Conservation (phyloP, 345 rosid genomes). For the Lumnitzera littorea region DNA sequence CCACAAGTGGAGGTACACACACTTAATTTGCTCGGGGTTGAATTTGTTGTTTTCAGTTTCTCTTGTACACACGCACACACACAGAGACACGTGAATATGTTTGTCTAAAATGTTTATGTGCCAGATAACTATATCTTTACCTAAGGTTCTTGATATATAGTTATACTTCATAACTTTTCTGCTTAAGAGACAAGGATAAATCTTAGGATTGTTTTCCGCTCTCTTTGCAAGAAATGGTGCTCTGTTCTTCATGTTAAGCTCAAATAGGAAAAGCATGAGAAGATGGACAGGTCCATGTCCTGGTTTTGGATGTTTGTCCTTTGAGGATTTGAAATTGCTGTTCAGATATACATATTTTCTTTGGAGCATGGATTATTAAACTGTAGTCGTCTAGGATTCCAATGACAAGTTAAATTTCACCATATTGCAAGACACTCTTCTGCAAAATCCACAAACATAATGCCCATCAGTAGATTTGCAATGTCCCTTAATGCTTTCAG, state of each 20-base stretch:
- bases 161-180: background rate
- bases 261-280: background rate
- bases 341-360: too few relatives aligned
- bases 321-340: too few relatives aligned
- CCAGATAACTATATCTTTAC: background rate
- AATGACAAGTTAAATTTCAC: too few relatives aligned
- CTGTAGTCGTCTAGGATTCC: too few relatives aligned
- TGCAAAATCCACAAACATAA: background rate
- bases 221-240: background rate
- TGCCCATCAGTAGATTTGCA: background rate
- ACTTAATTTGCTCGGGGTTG: background rate
- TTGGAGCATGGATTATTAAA: too few relatives aligned
- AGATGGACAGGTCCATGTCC: background rate
- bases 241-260: background rate
- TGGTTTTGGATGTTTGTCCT: too few relatives aligned
- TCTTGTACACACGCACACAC: background rate
- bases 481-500: background rate
- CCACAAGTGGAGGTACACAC: slow-evolving; percentile 40
- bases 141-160: too few relatives aligned
- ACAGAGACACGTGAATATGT: background rate
- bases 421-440: too few relatives aligned
- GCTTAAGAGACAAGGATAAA: background rate
- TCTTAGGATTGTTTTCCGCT: background rate
- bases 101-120: background rate
- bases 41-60: too few relatives aligned